A percentile compares a stretch with the other conserved stretches of the same genome.
These are phyloP conservation scores for Avena eriantha DNA, from an alignment of 176 grass and related monocot species.

Conservation along the genomic window DNA sequence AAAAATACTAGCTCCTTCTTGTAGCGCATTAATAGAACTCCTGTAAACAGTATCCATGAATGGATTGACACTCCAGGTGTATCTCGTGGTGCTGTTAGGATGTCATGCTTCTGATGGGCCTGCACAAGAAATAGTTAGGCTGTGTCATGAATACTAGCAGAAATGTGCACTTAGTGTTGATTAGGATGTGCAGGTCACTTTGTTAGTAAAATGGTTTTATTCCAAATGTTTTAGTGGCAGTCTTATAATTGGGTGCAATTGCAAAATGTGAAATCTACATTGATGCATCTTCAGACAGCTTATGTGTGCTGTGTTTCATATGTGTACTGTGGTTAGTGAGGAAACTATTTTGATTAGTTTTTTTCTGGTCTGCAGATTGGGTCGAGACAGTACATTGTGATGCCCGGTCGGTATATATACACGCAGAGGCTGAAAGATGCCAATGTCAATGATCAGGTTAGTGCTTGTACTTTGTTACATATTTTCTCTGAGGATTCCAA, in stretches of 20 bases:
- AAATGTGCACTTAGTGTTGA: not conserved
- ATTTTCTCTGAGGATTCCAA: not conserved
- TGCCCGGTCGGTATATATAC: conserved; percentile 63
- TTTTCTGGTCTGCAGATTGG: conserved; percentile 57
- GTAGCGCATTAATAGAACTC: not conserved
- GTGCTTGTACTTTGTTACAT: conserved; percentile 15
- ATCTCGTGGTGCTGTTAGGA: not conserved
- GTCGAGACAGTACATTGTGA: conserved; percentile 69
- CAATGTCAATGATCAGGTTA: conserved; percentile 66
- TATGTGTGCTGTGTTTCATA: conserved; percentile 5
- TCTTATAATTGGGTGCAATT: not conserved
- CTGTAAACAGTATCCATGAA: too few species aligned
- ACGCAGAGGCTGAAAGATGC: conserved; percentile 86
- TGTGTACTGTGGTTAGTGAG: conserved; percentile 28
- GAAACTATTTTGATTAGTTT: conserved; percentile 43
- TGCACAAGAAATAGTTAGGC: not conserved
- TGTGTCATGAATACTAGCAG: not conserved
- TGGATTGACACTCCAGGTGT: not conserved
- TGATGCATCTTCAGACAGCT: not conserved
- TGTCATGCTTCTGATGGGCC: not conserved
- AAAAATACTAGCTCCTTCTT: not conserved
- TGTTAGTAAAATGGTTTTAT: conserved; percentile 1
- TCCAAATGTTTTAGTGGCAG: not conserved
- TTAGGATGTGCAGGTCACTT: not conserved
- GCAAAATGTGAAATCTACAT: not conserved